Percentiles rank a stretch among this genome's conserved stretches.
These are phyloP conservation scores for Daedaleopsis sinensis DNA, from an alignment of 768 basidiomycete genomes.

Conservation along the genomic window DNA sequence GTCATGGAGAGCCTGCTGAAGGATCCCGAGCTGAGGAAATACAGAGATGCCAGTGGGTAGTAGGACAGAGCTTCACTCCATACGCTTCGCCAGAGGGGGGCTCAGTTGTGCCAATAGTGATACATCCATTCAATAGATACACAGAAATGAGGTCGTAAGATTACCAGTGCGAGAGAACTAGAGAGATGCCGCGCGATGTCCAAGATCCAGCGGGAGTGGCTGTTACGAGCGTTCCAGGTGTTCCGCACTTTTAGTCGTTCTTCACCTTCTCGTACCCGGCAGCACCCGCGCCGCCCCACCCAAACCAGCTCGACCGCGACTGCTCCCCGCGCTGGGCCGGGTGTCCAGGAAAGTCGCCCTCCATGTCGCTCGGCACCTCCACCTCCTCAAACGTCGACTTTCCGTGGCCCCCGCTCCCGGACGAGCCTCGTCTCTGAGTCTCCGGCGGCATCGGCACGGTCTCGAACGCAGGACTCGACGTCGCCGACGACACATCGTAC, in stretches of 20 bases:
- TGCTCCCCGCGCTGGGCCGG: slow-evolving; percentile 28
- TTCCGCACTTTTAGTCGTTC: slow-evolving; percentile 36
- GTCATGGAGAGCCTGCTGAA: slow-evolving; percentile 4
- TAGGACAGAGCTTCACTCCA: neutral
- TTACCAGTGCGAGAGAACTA: neutral
- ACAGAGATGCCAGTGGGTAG: neutral
- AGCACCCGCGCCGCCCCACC: slow-evolving; percentile 43
- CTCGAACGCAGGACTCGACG: slow-evolving; percentile 26
- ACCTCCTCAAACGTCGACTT: slow-evolving; percentile 59
- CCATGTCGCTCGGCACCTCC: slow-evolving; percentile 70
- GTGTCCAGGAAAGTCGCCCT: slow-evolving; percentile 47
- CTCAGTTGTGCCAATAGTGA: too few species aligned
- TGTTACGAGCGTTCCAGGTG: neutral
- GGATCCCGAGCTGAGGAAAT: slow-evolving; percentile 7
- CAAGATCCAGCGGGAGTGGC: neutral
- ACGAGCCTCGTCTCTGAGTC: slow-evolving; percentile 31
- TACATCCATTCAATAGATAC: slow-evolving; percentile 1
- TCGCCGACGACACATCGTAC: slow-evolving; percentile 27
- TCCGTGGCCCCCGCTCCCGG: slow-evolving; percentile 35
- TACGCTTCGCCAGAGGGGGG: neutral
- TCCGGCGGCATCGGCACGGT: slow-evolving; percentile 36
- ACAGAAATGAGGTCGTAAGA: neutral
- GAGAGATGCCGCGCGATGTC: neutral
- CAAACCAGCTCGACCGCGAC: slow-evolving; percentile 54
- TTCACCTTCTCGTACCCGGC: slow-evolving; percentile 54